These are phyloP conservation scores for Yamadazyma friedrichii DNA, from an alignment of 1,139 yeast genomes.

Conservation along the genomic window DNA sequence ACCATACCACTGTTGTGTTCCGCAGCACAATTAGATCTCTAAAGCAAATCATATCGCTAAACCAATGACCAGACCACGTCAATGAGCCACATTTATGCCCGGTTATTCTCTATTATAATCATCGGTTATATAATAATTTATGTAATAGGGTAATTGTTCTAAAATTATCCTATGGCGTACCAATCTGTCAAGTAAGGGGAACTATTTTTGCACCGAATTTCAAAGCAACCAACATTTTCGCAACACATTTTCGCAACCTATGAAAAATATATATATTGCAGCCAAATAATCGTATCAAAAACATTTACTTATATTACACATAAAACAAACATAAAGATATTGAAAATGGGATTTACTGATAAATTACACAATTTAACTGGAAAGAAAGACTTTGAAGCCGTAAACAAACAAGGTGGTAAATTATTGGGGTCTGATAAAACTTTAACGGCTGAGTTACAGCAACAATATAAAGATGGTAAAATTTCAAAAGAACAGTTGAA, in stretches of 20 bases:
- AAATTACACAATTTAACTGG: constrained; percentile 29
- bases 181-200: no score
- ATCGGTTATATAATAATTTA: no score
- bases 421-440: constrained; percentile 21
- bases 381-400: constrained; percentile 29
- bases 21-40: no score
- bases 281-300: neutral
- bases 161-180: no score
- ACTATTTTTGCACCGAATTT: constrained; percentile 2
- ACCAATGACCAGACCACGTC: no score
- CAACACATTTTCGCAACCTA: constrained; percentile 9
- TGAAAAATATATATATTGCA: constrained; percentile 4
- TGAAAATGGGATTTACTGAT: constrained; percentile 36
- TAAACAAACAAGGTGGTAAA: constrained; percentile 33
- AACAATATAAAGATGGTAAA: constrained; percentile 31
- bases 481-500: constrained; percentile 26
- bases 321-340: no score
- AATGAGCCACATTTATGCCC: no score
- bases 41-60: no score
- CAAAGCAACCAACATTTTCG: constrained; percentile 7
- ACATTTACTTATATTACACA: neutral
- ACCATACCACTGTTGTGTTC: no score
- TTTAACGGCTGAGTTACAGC: constrained; percentile 22
- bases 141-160: no score
- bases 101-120: no score